phyloP scores from a whole-genome alignment of 345 rosid species.

The Kandelia obovata region DNA sequence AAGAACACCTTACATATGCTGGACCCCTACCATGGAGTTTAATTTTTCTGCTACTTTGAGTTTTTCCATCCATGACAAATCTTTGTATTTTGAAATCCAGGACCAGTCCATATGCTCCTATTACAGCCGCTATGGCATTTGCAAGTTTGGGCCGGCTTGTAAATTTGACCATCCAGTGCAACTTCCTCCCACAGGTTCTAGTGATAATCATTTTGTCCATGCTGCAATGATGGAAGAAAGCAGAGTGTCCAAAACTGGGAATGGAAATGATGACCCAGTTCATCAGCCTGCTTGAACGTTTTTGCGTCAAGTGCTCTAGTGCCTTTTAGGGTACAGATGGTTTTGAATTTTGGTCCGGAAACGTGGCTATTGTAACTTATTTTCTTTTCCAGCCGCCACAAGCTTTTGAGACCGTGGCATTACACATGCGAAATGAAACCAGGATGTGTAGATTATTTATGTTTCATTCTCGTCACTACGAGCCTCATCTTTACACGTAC shows the following conservation, averaged over 20 bases:
- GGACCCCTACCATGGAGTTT: background rate
- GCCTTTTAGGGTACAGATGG: slow-evolving; percentile 12
- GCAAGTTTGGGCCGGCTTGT: slow-evolving; percentile 96
- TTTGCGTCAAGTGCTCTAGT: slow-evolving; percentile 15
- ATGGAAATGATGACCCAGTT: slow-evolving; percentile 25
- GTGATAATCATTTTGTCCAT: slow-evolving; percentile 24
- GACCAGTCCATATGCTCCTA: slow-evolving; percentile 68
- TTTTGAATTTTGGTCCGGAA: slow-evolving; percentile 9
- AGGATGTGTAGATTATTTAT: slow-evolving; percentile 33
- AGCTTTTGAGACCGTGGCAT: slow-evolving; percentile 33
- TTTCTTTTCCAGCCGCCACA: slow-evolving; percentile 26
- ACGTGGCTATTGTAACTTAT: slow-evolving; percentile 16
- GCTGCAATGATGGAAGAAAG: slow-evolving; percentile 26
- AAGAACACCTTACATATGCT: background rate
- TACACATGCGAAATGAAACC: slow-evolving; percentile 17
- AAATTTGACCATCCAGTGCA: slow-evolving; percentile 62
- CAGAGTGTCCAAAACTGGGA: slow-evolving; percentile 24
- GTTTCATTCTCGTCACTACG: slow-evolving; percentile 3
- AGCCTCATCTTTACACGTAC: no score
- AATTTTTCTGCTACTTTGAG: background rate
- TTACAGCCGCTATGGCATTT: slow-evolving; percentile 89
- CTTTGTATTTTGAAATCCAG: slow-evolving; percentile 32
- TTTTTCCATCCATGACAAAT: background rate
- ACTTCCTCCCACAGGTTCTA: slow-evolving; percentile 30
- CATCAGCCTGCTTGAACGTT: slow-evolving; percentile 36